phyloP scores from a whole-genome alignment of 1,284 basidiomycete genomes.

The Apiotrichum laibachii region DNA sequence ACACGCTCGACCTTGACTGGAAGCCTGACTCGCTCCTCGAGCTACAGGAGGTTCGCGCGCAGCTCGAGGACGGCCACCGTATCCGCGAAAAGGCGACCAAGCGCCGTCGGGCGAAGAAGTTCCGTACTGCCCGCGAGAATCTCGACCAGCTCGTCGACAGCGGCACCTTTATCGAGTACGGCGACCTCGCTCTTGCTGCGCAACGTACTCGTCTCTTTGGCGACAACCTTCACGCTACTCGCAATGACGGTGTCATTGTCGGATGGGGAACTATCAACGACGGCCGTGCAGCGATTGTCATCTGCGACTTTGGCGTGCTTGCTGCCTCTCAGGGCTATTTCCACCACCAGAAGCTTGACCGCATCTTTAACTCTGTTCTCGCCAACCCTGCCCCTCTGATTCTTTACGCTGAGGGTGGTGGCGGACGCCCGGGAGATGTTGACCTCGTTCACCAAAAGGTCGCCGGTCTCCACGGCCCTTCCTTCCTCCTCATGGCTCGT shows the following conservation, averaged over 20 bases:
- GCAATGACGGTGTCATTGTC: conserved; percentile 25
- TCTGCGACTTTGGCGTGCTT: conserved; percentile 24
- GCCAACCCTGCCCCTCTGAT: conserved; percentile 21
- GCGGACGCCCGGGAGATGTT: conserved; percentile 22
- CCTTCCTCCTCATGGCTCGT: conserved; percentile 16
- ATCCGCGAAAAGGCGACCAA: conserved; percentile 17
- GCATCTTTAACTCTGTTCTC: conserved; percentile 19
- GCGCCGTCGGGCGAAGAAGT: conserved; percentile 12
- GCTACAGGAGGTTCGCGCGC: conserved; percentile 17
- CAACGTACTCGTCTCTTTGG: conserved; percentile 15
- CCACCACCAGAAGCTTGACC: conserved; percentile 24
- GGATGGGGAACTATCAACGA: conserved; percentile 23
- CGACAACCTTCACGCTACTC: conserved; percentile 14
- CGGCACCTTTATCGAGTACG: conserved; percentile 21
- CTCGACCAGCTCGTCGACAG: conserved; percentile 21
- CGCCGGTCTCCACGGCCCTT: conserved; percentile 15
- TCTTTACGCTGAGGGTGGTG: conserved; percentile 24
- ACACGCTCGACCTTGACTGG: conserved; percentile 16
- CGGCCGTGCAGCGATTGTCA: conserved; percentile 15
- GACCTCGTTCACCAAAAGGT: conserved; percentile 18
- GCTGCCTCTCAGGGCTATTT: conserved; percentile 24
- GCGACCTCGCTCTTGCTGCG: conserved; percentile 19
- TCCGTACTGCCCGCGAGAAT: conserved; percentile 22
- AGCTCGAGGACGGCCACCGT: conserved; percentile 13
- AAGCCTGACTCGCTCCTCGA: conserved; percentile 17